A percentile compares a stretch with the other conserved stretches of the same genome.
Conservation (phyloP, 2,329 filamentous ascomycete species). For the Capronia americana region DNA sequence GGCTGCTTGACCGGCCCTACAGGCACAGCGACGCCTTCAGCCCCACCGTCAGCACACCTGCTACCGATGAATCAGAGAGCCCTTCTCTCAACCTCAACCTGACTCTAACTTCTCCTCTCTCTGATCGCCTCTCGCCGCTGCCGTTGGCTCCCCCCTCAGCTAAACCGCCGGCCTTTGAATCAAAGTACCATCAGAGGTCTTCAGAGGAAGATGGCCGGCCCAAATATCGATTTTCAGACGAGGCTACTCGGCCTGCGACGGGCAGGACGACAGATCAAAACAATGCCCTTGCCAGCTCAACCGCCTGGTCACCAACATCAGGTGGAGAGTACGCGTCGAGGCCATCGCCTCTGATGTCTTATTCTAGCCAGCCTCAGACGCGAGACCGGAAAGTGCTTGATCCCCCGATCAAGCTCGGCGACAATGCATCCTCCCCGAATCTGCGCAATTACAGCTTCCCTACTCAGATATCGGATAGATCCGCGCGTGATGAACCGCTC, state of each 20-base stretch:
- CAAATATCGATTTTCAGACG: constrained; percentile 28
- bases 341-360: constrained; percentile 16
- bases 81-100: constrained; percentile 34
- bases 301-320: background rate
- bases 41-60: constrained; percentile 29
- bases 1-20: constrained; percentile 33
- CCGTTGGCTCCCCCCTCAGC: constrained; percentile 14
- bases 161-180: constrained; percentile 12
- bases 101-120: constrained; percentile 23
- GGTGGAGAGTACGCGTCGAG: constrained; percentile 9
- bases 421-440: constrained; percentile 29
- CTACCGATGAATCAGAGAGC: constrained; percentile 33
- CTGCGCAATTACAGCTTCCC: constrained; percentile 33
- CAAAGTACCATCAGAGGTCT: constrained; percentile 22
- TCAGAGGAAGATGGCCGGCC: constrained; percentile 34
- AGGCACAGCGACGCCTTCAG: constrained; percentile 32
- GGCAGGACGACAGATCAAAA: constrained; percentile 31
- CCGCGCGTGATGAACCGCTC: constrained; percentile 28
- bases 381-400: constrained; percentile 26
- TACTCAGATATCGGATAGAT: constrained; percentile 17
- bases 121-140: constrained; percentile 22
- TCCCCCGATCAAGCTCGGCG: constrained; percentile 18
- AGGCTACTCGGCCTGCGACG: constrained; percentile 34
- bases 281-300: constrained; percentile 3
- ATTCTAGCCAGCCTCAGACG: constrained; percentile 13